Evolutionary conservation across 2,329 filamentous ascomycete species (phyloP), one percentile per base, ranked within the genome.

Genomic region (Nannizzia gypsea): DNA sequence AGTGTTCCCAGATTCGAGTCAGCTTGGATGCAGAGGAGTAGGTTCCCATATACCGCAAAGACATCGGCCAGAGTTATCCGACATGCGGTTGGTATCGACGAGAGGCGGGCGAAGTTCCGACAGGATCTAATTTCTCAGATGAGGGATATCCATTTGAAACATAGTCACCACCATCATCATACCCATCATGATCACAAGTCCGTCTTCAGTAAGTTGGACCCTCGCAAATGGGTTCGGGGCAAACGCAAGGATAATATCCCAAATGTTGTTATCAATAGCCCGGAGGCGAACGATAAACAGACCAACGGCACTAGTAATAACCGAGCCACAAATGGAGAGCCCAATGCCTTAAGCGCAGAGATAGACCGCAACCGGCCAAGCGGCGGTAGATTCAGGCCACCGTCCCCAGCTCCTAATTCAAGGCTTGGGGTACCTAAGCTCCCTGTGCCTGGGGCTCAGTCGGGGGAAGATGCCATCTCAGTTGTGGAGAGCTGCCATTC

Each of bases 71-170:
- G 58, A 28, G 44, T 65, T 15, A 75, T 82, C 24, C 73, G 80
- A 1, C 80, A 82, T 60, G 80, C 80, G 0, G 78, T 82, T 1
- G 75, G 78, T 6, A 73, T 81, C 8, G 78, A 82, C 62, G 80
- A 82, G 66, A 72, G 79, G 2, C 76, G 80, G 6, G 76, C 80
- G 60, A 82, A 82, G 66, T 82, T 82, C 72, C 80, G 79, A 64
- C 73, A 78, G 0, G 78, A 78, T 0, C 70, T 81, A 1, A 70
- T 81, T n/a, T 65, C 63, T 6, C 61, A 57, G n/a, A 13, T 26
- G 40, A 36, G 6, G 40, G 26, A 8, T 24, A 15, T 17, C 26
- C 22, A 52, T 20, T n/a, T 17, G 40, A 54, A 48, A 6, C 24
- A 31, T 13, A 28, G 17, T 1, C 44, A 59, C 28, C 48, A 52